Evolutionary conservation across 306 rosid species (phyloP), one percentile per base, ranked within the genome.

Genomic region (Albizia julibrissin): DNA sequence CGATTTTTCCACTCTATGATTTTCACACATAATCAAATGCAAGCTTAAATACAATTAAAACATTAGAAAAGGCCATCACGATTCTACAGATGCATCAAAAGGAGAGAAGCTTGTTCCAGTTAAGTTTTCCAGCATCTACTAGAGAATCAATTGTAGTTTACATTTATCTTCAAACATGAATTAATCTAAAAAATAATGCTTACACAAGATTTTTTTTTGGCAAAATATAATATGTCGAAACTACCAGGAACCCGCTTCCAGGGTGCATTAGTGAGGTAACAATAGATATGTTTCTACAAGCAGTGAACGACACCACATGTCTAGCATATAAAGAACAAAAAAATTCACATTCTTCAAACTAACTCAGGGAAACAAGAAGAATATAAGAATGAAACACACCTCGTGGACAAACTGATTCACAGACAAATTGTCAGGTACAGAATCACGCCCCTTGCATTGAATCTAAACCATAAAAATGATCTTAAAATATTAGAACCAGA

Each of bases 381-480:
- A 85, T 43, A 56, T 74, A 74, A 77, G 78, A 58, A 82, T 81
- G 86, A 88, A 82, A 83, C 92, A 86, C 80, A 96, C 99, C 99
- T 96, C 99, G 2, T 90, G 89, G 77, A 96, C 97, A 13, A 96
- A 96, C 78, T 90, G 92, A 85, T 94, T 96, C 66, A 96, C 98
- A 46, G 99, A 86, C 34, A 86, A 65, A 85, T 91, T 92, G 75
- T 96, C 99, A 72, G 99, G 99, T 81, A 91, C 98, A 76, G 99
- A 91, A 84, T 88, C 97, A 21, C 99, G 91, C 50, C 99, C 99
- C 87, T 67, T 92, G 97, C 99, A 96, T 42, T 89, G 94, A 85
- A 96, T 96, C 99, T 96, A 87, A 44, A 85, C 49, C 77, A 88
- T 73, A 86, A 84, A 64, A 87, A 80, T 10, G 75, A 72, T 70